Conservation (phyloP, 2,329 filamentous ascomycete genomes). For the Neopestalotiopsis sp. region DNA sequence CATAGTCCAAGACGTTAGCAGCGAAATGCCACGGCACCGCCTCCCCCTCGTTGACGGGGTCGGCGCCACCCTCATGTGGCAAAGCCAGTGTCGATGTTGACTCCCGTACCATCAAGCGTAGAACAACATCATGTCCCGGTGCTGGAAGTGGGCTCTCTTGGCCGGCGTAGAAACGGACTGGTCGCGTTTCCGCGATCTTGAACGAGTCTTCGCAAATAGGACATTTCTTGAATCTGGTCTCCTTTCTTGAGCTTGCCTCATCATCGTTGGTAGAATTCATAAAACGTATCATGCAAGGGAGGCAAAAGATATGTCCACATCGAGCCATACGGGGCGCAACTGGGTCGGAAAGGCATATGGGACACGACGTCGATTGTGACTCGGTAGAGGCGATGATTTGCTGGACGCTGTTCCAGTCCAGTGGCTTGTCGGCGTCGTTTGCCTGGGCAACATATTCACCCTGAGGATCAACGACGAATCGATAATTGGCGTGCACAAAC, state of each 20-base stretch:
- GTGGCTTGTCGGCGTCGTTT: constrained; percentile 82
- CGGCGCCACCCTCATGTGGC: constrained; percentile 77
- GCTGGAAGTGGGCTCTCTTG: constrained; percentile 82
- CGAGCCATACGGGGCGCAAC: constrained; percentile 96
- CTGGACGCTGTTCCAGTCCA: constrained; percentile 89
- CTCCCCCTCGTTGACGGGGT: constrained; percentile 70
- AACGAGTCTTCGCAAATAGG: constrained; percentile 94
- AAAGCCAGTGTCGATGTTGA: constrained; percentile 85
- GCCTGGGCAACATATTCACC: constrained; percentile 82
- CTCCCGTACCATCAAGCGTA: constrained; percentile 83
- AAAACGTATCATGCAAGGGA: constrained; percentile 91
- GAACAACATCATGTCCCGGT: constrained; percentile 86
- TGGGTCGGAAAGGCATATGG: constrained; percentile 91
- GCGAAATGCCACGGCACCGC: constrained; percentile 95
- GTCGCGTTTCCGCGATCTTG: constrained; percentile 88
- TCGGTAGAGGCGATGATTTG: constrained; percentile 90
- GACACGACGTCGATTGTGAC: constrained; percentile 87
- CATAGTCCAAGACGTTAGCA: constrained; percentile 92
- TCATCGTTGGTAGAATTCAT: constrained; percentile 85
- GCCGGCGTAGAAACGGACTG: constrained; percentile 88
- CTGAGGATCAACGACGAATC: constrained; percentile 88
- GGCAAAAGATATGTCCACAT: constrained; percentile 96
- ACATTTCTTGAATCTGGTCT: constrained; percentile 88
- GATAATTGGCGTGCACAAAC: constrained; percentile 95
- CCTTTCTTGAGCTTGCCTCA: constrained; percentile 70